Evolutionary conservation across 1,139 yeast genomes (phyloP).

Genomic region (Hyphopichia khmerensis): DNA sequence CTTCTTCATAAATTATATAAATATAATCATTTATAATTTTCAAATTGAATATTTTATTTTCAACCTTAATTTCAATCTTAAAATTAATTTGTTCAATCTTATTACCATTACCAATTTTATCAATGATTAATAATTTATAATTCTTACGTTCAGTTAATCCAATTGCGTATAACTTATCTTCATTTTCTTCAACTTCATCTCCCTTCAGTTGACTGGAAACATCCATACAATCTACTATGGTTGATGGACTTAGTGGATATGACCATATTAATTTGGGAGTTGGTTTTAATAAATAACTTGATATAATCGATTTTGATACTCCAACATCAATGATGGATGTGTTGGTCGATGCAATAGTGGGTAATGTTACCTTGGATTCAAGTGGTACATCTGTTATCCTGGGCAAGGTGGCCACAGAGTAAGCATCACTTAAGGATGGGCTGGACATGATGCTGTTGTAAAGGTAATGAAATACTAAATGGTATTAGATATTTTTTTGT

Average conservation of each 20-base stretch:
- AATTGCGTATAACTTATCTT: slow-evolving; percentile 29
- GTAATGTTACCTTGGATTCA: slow-evolving; percentile 29
- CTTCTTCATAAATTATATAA: slow-evolving; percentile 41
- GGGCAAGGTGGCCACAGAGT: slow-evolving; percentile 41
- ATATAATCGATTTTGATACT: slow-evolving; percentile 73
- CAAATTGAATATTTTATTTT: no score
- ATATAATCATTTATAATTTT: slow-evolving; percentile 18
- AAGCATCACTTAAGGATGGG: slow-evolving; percentile 29
- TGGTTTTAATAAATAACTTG: slow-evolving; percentile 72
- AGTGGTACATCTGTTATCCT: slow-evolving; percentile 37
- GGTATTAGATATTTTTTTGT: no score
- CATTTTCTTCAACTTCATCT: slow-evolving; percentile 4
- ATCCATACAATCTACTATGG: slow-evolving; percentile 46
- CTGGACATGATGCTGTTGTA: not conserved
- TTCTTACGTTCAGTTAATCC: slow-evolving; percentile 50
- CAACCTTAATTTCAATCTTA: slow-evolving; percentile 12
- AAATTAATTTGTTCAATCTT: slow-evolving; percentile 9
- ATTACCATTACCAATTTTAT: slow-evolving; percentile 20
- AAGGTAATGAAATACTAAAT: not conserved
- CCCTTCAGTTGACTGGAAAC: slow-evolving; percentile 14
- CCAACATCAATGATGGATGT: slow-evolving; percentile 53
- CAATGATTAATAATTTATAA: slow-evolving; percentile 39
- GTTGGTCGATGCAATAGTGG: slow-evolving; percentile 23
- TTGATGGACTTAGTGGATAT: slow-evolving; percentile 64
- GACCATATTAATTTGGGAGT: slow-evolving; percentile 80